Base-by-base conservation (phyloP, 2,329 filamentous ascomycete genomes). In the Albifimbria verrucaria region DNA sequence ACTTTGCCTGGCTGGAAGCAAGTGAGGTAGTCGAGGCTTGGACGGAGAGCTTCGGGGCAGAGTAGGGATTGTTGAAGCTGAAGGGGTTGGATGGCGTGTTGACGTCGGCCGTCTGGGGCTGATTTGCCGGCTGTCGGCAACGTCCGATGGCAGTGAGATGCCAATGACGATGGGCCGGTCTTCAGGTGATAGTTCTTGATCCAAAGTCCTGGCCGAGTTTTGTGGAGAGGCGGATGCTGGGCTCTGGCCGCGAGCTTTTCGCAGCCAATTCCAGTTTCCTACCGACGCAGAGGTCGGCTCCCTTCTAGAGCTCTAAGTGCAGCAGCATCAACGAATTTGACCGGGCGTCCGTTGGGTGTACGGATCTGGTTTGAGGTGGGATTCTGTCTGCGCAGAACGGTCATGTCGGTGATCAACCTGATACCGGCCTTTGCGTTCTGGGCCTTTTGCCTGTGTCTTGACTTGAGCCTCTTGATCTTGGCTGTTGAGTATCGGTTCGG, bases 141-240 rank as follows among this genome's bases (percentile, higher is more conserved):
- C 63, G 7, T 66, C 66, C 15, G 82, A 79, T 2, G 87, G 81
- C 45, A 90, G 73, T 15, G 82, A 79, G 49, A 91, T 83, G 12
- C 87, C 87, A 58, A 90, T 91, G 42, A 88, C 79, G 54, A 91
- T 91, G 1, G 85, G 85, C n/a, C 83, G 77, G 60, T 88, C 84
- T 53, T 80, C 81, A 0, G 88, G 87, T 15, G 87, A 89, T 4
- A 89, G 74, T 55, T 84, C 82, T 11, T 67, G 65, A 6, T 64
- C 64, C 22, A 64, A 50, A 55, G 61, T 57, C 55, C 63, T 55
- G 53, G 61, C 51, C 22, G 61, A 57, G 36, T 62, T 64, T 15
- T 66, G 64, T 10, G 67, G 60, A 3, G 62, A 61, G 15, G 62
- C 57, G 12, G 63, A 59, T 15, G 57, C 59, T 17, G 63, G 66